Base-by-base conservation (phyloP, 768 basidiomycete species). In the Cystobasidium tubakii region DNA sequence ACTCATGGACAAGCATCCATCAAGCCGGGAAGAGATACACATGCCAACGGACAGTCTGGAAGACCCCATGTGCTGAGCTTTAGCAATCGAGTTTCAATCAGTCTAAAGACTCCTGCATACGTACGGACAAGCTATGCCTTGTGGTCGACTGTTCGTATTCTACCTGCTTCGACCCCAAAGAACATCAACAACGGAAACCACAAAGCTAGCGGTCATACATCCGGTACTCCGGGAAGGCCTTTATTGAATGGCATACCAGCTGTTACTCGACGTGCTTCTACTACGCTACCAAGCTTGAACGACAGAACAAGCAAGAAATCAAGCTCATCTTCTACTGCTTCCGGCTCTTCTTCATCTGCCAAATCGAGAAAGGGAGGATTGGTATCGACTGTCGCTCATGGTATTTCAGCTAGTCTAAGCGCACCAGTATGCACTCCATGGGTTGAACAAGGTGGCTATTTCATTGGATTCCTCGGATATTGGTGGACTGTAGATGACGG, bases 71-170 rank as follows among this genome's bases (percentile, higher is more conserved):
- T 82, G 80, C 23, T 84, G 79, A 73, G 90, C 81, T 99, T 99
- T 81, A 87, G 90, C 65, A 95, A 90, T 82, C 90, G 92, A 77
- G 92, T 94, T 76, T 88, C 92, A 34, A 87, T 99, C 74, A 90
- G 91, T 1, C 86, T 99, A 57, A 89, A 91, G 73, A 99, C 95
- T 1, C 93, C 94, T 21, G 88, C 89, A 80, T 91, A 88, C 81
- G 86, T 89, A 77, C 91, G 93, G 81, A 89, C 90, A 77, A 89
- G 86, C 78, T 90, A 93, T 80, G 89, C 87, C 54, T 83, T 98
- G 76, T 90, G 92, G 81, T 91, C 92, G 60, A 84, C 96, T 80
- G 94, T 92, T 50, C 86, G 87, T 60, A 86, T 89, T 82, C 83
- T 87, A 25, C 89, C 88, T 71, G 76, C 77, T 36, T 33, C 62